These are phyloP conservation scores for Manihot esculenta DNA, from an alignment of 441 rosid species.

Conservation along the genomic window DNA sequence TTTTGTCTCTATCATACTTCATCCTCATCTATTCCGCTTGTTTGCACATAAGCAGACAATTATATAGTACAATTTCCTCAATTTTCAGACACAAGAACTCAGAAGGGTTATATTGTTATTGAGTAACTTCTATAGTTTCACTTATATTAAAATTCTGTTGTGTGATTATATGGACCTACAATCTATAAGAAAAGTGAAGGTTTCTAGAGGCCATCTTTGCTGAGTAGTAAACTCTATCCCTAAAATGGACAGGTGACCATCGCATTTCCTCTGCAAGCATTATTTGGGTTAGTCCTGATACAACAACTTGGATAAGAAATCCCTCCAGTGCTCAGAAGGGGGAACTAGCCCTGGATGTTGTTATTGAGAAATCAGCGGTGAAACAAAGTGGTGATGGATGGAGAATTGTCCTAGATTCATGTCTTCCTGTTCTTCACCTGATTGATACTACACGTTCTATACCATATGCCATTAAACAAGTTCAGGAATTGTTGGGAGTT, in stretches of 20 bases:
- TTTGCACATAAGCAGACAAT: neutral
- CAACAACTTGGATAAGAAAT: constrained; percentile 69
- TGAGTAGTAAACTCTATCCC: constrained; percentile 15
- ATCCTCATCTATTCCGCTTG: neutral
- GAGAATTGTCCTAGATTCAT: constrained; percentile 82
- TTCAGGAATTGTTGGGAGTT: constrained; percentile 84
- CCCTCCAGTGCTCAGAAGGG: constrained; percentile 52
- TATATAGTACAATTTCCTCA: neutral
- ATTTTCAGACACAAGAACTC: neutral
- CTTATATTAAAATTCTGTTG: neutral
- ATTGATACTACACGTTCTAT: constrained; percentile 78
- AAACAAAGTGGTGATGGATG: constrained; percentile 92
- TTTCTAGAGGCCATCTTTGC: constrained; percentile 16
- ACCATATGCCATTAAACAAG: constrained; percentile 88
- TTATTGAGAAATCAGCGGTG: constrained; percentile 68
- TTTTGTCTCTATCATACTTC: neutral
- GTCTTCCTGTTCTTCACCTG: constrained; percentile 82
- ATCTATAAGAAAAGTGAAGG: neutral
- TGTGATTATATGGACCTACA: neutral
- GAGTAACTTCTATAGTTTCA: neutral
- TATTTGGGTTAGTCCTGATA: constrained; percentile 69
- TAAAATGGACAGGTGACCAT: constrained; percentile 68
- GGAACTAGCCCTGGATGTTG: constrained; percentile 75
- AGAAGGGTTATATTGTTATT: neutral
- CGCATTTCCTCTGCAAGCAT: constrained; percentile 71